Base-by-base conservation (phyloP, 129 eudicot species). In the Escallonia herrerae region DNA sequence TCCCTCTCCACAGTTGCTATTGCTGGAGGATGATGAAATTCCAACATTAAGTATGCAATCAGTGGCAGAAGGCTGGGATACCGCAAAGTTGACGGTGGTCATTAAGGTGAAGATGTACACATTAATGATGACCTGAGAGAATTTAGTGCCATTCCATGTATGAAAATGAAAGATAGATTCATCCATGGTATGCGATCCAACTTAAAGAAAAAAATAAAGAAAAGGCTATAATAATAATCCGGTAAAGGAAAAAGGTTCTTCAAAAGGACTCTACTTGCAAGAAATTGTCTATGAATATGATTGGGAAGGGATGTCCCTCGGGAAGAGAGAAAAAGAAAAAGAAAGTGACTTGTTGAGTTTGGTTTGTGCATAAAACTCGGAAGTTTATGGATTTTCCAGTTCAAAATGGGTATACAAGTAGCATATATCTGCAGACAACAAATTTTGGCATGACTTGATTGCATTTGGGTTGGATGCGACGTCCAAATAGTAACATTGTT, bases 1-100 rank as follows among this genome's bases (percentile, higher is more conserved):
- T 5, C 58, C 59, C 15, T 13, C 22, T 50, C 10, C 59, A 65
- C 33, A 50, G 51, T 40, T n/a, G 3, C 22, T 2, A 7, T 49
- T 50, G 39, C 51, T 8, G 44, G 52, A 8, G 15, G 45, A 15
- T 8, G 58, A 64, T 3, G 45, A 65, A 33, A 8, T 65, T 49
- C 60, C 59, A 4, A 65, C 11, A 5, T 65, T 38, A 51, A 65
- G 70, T 33, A 51, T 49, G 70, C 58, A 65, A 33, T 51, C 70
- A 39, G 15, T n/a, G 10, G 22, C 15, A 22, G 44, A 37, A 48
- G 40, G 11, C 33, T 52, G 46, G 4, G 70, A 50, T 49, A 15
- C 6, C 12, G n/a, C 47, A 49, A 13, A 11, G 37, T 39, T 33
- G 15, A 38, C 15, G 7, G 58, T 50, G 41, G 3, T 37, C 2